These are phyloP conservation scores for Xylaria bambusicola DNA, from an alignment of 495 filamentous ascomycete species.

Conservation along the genomic window DNA sequence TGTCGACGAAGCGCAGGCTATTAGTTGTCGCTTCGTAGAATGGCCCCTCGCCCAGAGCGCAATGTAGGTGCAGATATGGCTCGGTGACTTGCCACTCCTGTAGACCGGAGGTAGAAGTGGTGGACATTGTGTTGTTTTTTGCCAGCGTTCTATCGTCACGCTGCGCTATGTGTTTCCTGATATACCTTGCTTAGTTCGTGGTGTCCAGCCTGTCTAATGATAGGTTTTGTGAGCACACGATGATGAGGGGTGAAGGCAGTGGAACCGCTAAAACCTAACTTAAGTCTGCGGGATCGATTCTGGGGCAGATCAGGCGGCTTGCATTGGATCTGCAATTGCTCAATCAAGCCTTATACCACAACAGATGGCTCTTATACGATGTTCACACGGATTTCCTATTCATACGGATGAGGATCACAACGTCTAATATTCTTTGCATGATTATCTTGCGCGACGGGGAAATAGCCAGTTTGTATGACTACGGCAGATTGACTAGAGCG, in stretches of 20 bases:
- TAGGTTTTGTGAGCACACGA: background rate
- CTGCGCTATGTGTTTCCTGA: background rate
- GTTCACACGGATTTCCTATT: background rate
- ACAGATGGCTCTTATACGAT: background rate
- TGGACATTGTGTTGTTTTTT: slow-evolving; percentile 1
- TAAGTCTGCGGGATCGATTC: slow-evolving; percentile 1
- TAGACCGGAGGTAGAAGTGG: slow-evolving; percentile 20
- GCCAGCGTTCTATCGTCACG: too few species aligned
- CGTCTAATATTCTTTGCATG: background rate
- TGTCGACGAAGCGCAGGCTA: slow-evolving; percentile 86
- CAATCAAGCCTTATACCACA: background rate
- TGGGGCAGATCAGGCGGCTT: background rate
- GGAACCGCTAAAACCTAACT: slow-evolving; percentile 1
- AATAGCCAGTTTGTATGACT: background rate
- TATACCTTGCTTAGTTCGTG: background rate
- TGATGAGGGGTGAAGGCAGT: slow-evolving; percentile 5
- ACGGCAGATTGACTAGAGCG: background rate
- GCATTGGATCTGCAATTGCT: background rate
- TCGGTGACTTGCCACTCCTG: slow-evolving; percentile 52
- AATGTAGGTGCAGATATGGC: slow-evolving; percentile 76
- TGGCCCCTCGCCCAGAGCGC: slow-evolving; percentile 79
- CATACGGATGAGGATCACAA: too few species aligned
- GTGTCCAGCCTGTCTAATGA: background rate
- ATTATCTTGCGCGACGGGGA: background rate
- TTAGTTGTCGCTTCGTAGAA: slow-evolving; percentile 70